Conservation (phyloP, 2,329 filamentous ascomycete species). For the Immersiporthe knoxdaviesiana region DNA sequence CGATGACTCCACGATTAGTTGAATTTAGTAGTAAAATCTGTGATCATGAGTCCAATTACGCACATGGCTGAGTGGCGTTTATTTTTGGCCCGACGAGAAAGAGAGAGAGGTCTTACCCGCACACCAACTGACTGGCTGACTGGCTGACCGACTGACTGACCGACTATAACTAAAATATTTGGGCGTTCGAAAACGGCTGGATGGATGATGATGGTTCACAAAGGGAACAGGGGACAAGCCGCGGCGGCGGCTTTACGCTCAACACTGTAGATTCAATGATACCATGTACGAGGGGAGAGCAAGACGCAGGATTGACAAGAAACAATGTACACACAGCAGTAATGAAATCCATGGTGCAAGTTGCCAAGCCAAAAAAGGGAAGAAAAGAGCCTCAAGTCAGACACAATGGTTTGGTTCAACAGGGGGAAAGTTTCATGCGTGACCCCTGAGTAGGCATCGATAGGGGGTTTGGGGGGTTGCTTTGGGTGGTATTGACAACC, state of each 20-base stretch:
- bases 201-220: neutral
- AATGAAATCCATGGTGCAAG: neutral
- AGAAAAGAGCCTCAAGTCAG: neutral
- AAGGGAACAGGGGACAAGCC: neutral
- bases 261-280: constrained; percentile 24
- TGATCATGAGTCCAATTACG: neutral
- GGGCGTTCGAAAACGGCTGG: neutral
- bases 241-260: constrained; percentile 2
- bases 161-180: neutral
- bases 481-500: neutral
- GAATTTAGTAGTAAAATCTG: neutral
- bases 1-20: constrained; percentile 47
- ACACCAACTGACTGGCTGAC: neutral
- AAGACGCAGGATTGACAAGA: neutral
- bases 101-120: neutral
- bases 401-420: neutral
- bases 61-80: constrained; percentile 17
- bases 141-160: neutral
- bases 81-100: neutral
- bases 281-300: constrained; percentile 14
- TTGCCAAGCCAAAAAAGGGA: neutral
- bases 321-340: neutral
- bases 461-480: constrained; percentile 3
- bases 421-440: neutral
- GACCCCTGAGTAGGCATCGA: constrained; percentile 2